Base-by-base conservation (phyloP, 2,329 filamentous ascomycete species). In the Ophiognomonia clavigignenti-juglandacearum region DNA sequence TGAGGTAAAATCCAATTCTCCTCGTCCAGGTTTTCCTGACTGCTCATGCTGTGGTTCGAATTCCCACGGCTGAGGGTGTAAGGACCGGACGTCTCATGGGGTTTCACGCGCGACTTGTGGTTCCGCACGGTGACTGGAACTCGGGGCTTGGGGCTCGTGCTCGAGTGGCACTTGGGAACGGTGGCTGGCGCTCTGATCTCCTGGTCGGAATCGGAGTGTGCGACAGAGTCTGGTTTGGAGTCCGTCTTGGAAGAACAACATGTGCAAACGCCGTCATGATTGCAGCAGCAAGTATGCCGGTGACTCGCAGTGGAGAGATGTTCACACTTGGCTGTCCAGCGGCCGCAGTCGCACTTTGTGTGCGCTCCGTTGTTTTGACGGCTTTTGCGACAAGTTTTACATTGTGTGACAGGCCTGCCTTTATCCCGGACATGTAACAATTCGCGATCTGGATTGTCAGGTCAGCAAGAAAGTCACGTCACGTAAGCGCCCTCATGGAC, bases 381-480 rank as follows among this genome's bases (percentile, higher is more conserved):
- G 77, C 95, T 86, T 57, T 86, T 82, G 66, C 93, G 92, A 72
- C 93, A 98, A 72, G 98, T 93, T 58, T 89, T 82, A 71, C 93
- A 98, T 83, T 98, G 93, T 60, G 93, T 96, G 59, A 97, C 90
- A 53, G 93, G 93, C 54, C 92, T 87, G 62, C 92, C 92, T 75
- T 97, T 97, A 69, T 95, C 96, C 70, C 95, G 95, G 73, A 96
- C 95, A 66, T 95, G 89, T 63, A 88, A 86, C 56, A 97, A 80
- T 27, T 27, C 34, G 23, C 36, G 26, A 32, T 39, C 22, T 14
- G 43, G 34, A 23, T 38, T 23, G 34, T 29, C 24, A 24, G 18
- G 14, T 34, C 14, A 34, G n/a, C 16, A 34, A 16, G 31, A 16
- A 9, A 24, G 32, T 3, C 20, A 23, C 22, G 20, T 6, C 3